A percentile compares a stretch with the other conserved stretches of the same genome.
Conservation (phyloP, 192 early-diverging fungal genomes). For the Coemansia furcata region DNA sequence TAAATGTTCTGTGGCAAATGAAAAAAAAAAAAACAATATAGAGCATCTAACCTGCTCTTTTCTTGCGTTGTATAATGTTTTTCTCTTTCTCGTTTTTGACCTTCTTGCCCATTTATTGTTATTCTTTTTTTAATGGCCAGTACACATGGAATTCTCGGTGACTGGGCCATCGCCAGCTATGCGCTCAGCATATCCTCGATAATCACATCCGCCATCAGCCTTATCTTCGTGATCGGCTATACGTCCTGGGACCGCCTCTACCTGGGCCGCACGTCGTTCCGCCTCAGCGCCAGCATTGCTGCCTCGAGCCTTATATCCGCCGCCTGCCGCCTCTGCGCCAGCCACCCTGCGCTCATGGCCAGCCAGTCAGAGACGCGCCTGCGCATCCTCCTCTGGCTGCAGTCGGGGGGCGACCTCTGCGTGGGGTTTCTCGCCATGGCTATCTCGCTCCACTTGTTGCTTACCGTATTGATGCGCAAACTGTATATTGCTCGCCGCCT, state of each 20-base stretch:
- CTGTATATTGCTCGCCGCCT: slow-evolving; percentile 2
- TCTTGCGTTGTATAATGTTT: background rate
- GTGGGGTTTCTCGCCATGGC: background rate
- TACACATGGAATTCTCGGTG: background rate
- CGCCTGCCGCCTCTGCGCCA: background rate
- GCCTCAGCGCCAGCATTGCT: slow-evolving; percentile 9
- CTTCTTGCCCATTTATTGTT: background rate
- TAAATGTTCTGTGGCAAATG: background rate
- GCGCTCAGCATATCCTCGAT: slow-evolving; percentile 17
- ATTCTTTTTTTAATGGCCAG: background rate
- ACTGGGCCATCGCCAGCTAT: slow-evolving; percentile 14
- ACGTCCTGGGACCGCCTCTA: background rate
- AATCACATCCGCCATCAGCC: background rate
- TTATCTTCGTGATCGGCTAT: background rate
- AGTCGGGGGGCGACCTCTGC: slow-evolving; percentile 2
- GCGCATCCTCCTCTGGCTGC: slow-evolving; percentile 15
- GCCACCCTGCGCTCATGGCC: background rate
- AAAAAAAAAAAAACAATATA: background rate
- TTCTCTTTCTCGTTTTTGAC: background rate
- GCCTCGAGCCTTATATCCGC: background rate
- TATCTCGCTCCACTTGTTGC: slow-evolving; percentile 1
- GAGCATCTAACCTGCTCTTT: background rate
- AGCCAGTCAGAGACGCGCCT: background rate
- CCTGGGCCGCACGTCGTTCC: slow-evolving; percentile 7
- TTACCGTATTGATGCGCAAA: slow-evolving; percentile 3